phyloP scores from a whole-genome alignment of 345 rosid genomes.

The Passiflora organensis region DNA sequence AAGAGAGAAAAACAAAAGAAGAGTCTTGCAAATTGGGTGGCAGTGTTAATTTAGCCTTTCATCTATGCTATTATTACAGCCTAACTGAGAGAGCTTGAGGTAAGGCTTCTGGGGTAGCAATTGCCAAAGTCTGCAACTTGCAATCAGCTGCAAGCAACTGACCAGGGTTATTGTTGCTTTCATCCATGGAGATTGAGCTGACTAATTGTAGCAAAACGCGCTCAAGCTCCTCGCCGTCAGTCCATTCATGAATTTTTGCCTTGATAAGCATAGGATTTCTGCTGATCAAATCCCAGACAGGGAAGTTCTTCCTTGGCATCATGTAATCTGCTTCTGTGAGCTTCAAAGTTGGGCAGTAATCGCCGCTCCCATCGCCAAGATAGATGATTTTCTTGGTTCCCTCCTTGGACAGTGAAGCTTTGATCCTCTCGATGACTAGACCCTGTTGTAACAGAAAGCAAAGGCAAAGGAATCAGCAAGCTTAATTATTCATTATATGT shows the following conservation, averaged over 20 bases:
- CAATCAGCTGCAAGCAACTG: conserved; percentile 39
- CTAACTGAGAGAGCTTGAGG: conserved; percentile 38
- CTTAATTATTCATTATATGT: too few relatives aligned
- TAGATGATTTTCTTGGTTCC: conserved; percentile 55
- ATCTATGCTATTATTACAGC: conserved; percentile 20
- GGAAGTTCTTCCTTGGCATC: conserved; percentile 89
- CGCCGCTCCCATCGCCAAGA: conserved; percentile 80
- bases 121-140: conserved; percentile 41
- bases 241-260: conserved; percentile 72
- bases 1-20: too few relatives aligned
- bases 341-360: conserved; percentile 77
- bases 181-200: conserved; percentile 13
- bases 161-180: background rate
- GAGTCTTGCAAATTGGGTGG: background rate
- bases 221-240: conserved; percentile 61
- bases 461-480: too few relatives aligned
- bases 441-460: conserved; percentile 36
- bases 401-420: conserved; percentile 44
- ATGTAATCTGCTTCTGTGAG: conserved; percentile 43
- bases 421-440: conserved; percentile 52
- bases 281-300: conserved; percentile 70
- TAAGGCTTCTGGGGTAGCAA: conserved; percentile 27
- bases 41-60: background rate
- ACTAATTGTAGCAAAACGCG: conserved; percentile 34
- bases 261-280: conserved; percentile 44